Percentiles rank a stretch among this genome's conserved stretches.
phyloP scores from a whole-genome alignment of 768 basidiomycete genomes.

The Lentinula sp. region DNA sequence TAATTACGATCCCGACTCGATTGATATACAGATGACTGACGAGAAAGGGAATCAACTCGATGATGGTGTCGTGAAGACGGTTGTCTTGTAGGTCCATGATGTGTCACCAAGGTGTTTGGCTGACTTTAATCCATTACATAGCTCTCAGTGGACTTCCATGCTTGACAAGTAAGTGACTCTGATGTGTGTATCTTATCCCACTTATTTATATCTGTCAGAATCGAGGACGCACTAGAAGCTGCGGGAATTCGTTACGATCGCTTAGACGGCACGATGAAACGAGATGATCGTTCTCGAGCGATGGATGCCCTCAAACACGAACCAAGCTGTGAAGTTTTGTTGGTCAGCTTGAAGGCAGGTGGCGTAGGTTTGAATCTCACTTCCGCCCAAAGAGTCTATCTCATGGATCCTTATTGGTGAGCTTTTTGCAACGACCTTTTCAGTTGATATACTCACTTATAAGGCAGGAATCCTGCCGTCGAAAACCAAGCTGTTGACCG shows the following conservation, averaged over 20 bases:
- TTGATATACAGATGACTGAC: constrained; percentile 77
- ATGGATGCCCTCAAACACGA: constrained; percentile 93
- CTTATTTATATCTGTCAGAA: constrained; percentile 31
- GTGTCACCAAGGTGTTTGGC: background rate
- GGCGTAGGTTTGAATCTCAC: constrained; percentile 97
- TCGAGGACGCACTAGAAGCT: constrained; percentile 84
- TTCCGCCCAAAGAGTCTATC: constrained; percentile 86
- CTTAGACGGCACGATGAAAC: constrained; percentile 96
- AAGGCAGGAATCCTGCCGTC: constrained; percentile 84
- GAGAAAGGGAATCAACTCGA: constrained; percentile 64
- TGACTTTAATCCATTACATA: constrained; percentile 20
- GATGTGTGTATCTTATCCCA: background rate
- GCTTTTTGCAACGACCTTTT: constrained; percentile 5
- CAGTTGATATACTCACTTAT: constrained; percentile 2
- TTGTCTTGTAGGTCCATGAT: constrained; percentile 78
- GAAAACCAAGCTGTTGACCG: constrained; percentile 98
- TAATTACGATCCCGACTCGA: constrained; percentile 75
- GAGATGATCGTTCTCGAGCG: constrained; percentile 85
- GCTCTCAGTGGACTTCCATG: constrained; percentile 95
- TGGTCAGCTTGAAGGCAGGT: constrained; percentile 95
- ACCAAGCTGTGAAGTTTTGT: constrained; percentile 84
- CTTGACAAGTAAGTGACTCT: constrained; percentile 65
- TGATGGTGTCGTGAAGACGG: constrained; percentile 76
- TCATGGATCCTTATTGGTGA: constrained; percentile 97
- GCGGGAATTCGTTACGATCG: constrained; percentile 85